These are phyloP conservation scores for Rosa lucieae DNA, from an alignment of 306 rosid species.

Conservation along the genomic window DNA sequence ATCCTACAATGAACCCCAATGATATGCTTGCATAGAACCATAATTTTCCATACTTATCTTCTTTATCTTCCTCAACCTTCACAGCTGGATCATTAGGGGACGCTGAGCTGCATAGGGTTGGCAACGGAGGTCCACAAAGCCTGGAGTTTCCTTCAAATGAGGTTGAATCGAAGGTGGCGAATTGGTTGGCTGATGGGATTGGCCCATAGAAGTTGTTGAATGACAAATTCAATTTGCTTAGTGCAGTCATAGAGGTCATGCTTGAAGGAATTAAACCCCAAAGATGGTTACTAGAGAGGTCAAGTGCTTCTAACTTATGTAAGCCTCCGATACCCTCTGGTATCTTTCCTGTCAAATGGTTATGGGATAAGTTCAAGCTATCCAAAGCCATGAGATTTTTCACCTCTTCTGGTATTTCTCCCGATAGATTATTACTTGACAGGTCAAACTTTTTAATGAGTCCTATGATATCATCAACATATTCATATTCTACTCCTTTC, in stretches of 20 bases:
- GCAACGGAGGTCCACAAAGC: not conserved
- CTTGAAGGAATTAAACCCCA: constrained; percentile 14
- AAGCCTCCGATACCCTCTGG: not conserved
- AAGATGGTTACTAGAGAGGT: constrained; percentile 19
- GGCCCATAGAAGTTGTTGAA: constrained; percentile 6
- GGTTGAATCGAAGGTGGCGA: not conserved
- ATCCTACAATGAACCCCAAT: not conserved
- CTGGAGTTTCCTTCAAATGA: not conserved
- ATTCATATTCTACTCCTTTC: not conserved
- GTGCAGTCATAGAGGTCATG: not conserved
- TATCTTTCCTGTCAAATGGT: constrained; percentile 14
- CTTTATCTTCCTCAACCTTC: not conserved
- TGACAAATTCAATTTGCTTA: not conserved
- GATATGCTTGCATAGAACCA: not conserved
- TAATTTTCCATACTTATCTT: not conserved
- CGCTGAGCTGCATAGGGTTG: not conserved
- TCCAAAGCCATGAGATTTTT: not conserved
- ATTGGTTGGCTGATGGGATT: constrained; percentile 9
- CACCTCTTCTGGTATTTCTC: constrained; percentile 8
- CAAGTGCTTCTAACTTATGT: not conserved
- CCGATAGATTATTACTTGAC: not conserved
- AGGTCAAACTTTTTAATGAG: constrained; percentile 1
- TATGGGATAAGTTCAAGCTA: constrained; percentile 3
- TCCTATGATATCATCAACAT: not conserved
- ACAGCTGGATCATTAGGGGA: not conserved